Conservation (phyloP, 208 protist genomes). For the Crithidia sp. region DNA sequence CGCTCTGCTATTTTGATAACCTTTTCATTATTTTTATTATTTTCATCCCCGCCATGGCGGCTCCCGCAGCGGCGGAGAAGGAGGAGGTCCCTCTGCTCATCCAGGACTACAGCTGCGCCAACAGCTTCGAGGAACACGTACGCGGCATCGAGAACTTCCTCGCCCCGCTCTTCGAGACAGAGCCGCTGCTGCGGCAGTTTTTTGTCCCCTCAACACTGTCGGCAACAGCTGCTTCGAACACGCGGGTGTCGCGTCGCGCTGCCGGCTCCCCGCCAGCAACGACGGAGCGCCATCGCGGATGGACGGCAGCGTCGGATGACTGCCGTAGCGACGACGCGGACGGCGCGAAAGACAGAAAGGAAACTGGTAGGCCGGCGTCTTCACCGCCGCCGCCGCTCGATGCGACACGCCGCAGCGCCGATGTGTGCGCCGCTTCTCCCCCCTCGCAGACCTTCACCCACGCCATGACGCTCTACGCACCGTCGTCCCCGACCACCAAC, state of each 20-base stretch:
- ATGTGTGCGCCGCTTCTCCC: too few relatives aligned
- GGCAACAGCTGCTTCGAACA: too few relatives aligned
- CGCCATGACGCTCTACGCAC: conserved; percentile 29
- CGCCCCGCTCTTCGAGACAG: conserved; percentile 42
- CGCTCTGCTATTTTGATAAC: too few relatives aligned
- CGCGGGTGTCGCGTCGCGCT: background rate
- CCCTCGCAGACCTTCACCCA: conserved; percentile 20
- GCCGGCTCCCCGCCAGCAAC: background rate
- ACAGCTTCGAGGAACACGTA: conserved; percentile 67
- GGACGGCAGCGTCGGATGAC: too few relatives aligned
- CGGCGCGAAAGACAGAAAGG: background rate
- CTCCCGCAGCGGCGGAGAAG: background rate
- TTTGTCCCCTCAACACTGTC: conserved; percentile 13
- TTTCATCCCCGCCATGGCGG: background rate
- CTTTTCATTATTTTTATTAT: too few relatives aligned
- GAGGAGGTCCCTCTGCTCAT: conserved; percentile 75
- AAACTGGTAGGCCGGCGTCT: background rate
- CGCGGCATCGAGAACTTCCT: conserved; percentile 61
- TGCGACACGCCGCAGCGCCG: too few relatives aligned
- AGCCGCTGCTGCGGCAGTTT: conserved; percentile 47
- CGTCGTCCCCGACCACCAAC: background rate
- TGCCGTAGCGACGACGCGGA: background rate
- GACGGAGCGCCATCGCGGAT: too few relatives aligned
- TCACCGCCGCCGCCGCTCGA: too few relatives aligned
- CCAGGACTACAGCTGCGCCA: conserved; percentile 78